A percentile compares a stretch with the other conserved stretches of the same genome.
Evolutionary conservation across 2,329 filamentous ascomycete genomes (phyloP).

Genomic region (Pestalotiopsis sp.): DNA sequence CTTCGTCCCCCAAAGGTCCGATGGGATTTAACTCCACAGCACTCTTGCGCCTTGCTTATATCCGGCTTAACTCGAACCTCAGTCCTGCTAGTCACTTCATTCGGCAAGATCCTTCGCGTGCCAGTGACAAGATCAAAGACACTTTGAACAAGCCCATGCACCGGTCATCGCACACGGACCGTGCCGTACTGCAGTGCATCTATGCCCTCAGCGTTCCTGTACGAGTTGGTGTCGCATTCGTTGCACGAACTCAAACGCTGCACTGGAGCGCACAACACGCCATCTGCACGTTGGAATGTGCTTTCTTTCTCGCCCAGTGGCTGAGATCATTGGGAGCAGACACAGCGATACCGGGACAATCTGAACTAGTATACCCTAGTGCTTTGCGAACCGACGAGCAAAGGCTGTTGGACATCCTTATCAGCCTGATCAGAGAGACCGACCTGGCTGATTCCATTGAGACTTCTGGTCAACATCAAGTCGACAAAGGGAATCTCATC

Average conservation of each 20-base stretch:
- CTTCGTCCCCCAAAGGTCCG: conserved; percentile 53
- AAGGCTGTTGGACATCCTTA: conserved; percentile 24
- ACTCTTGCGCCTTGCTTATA: conserved; percentile 24
- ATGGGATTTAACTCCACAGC: conserved; percentile 50
- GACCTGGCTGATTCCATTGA: conserved; percentile 19
- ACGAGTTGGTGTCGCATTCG: conserved; percentile 54
- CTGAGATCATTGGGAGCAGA: conserved; percentile 23
- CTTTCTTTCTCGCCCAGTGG: conserved; percentile 48
- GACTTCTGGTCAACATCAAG: conserved; percentile 21
- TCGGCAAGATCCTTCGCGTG: neutral
- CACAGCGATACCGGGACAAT: neutral
- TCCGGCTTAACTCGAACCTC: conserved; percentile 37
- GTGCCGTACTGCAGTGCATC: conserved; percentile 54
- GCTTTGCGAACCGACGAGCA: conserved; percentile 22
- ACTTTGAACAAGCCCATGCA: conserved; percentile 40
- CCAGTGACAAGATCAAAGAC: conserved; percentile 22
- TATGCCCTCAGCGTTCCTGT: conserved; percentile 58
- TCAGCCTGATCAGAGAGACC: conserved; percentile 27
- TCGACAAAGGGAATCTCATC: conserved; percentile 18
- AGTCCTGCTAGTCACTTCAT: conserved; percentile 48
- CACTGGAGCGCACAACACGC: conserved; percentile 60
- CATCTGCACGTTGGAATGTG: conserved; percentile 55
- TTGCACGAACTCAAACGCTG: conserved; percentile 54
- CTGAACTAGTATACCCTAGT: conserved; percentile 12
- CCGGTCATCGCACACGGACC: conserved; percentile 47